These are phyloP conservation scores for Teratosphaeria destructans DNA, from an alignment of 2,329 filamentous ascomycete genomes.

Conservation along the genomic window DNA sequence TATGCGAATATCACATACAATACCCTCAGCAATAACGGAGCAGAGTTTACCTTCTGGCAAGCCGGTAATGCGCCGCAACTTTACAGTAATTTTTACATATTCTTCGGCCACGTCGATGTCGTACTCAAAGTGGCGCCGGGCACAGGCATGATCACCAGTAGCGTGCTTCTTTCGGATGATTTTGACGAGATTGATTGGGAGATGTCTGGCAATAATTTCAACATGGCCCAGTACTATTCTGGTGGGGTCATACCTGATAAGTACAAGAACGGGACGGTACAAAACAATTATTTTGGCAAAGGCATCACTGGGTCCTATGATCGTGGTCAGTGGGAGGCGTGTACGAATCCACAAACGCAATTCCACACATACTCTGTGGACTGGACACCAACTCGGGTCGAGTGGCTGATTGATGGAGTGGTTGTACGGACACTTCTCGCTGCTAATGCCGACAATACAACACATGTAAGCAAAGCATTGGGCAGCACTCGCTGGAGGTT, in stretches of 20 bases:
- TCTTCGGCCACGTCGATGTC: conserved; percentile 45
- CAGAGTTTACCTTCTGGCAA: not conserved
- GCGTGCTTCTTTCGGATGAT: conserved; percentile 33
- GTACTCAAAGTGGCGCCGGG: conserved; percentile 39
- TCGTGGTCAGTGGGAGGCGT: conserved; percentile 31
- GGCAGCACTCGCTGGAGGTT: too few relatives aligned
- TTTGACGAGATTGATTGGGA: conserved; percentile 48
- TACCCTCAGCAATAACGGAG: not conserved
- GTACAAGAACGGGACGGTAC: conserved; percentile 23
- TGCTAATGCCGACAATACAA: conserved; percentile 3
- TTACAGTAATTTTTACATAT: conserved; percentile 3
- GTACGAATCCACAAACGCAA: conserved; percentile 36
- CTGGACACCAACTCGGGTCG: conserved; percentile 56
- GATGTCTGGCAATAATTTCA: conserved; percentile 28
- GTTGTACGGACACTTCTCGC: conserved; percentile 35
- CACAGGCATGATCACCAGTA: conserved; percentile 15
- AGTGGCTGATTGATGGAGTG: conserved; percentile 51
- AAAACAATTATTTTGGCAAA: conserved; percentile 47
- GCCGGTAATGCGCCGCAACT: conserved; percentile 2
- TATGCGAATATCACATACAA: not conserved
- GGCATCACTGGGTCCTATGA: conserved; percentile 44
- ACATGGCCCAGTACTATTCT: conserved; percentile 5
- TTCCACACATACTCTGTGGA: conserved; percentile 57
- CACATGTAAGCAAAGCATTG: not conserved
- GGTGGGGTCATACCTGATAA: not conserved